These are phyloP conservation scores for Boletus sp. DNA, from an alignment of 768 basidiomycete species.

Conservation along the genomic window DNA sequence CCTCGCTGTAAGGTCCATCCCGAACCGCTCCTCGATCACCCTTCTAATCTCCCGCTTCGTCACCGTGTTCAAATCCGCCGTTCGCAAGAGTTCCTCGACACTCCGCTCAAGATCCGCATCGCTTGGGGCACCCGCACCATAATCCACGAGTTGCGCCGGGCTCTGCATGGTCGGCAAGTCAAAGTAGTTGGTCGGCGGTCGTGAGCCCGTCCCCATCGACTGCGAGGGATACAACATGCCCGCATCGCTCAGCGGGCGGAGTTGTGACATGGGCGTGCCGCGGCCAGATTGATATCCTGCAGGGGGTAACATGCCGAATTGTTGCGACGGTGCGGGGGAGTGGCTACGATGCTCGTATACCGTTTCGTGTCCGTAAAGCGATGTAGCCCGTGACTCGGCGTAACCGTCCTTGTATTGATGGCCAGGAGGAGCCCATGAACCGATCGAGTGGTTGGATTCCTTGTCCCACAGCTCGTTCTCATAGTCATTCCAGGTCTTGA, in stretches of 20 bases:
- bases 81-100: slow-evolving; percentile 69
- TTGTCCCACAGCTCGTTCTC: slow-evolving; percentile 98
- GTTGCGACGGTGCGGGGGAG: slow-evolving; percentile 71
- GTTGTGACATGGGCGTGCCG: slow-evolving; percentile 61
- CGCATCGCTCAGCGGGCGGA: slow-evolving; percentile 34
- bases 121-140: slow-evolving; percentile 48
- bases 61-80: slow-evolving; percentile 83
- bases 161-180: slow-evolving; percentile 57
- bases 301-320: slow-evolving; percentile 53
- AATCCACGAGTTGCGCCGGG: slow-evolving; percentile 48
- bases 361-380: slow-evolving; percentile 85
- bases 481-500: slow-evolving; percentile 97
- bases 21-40: slow-evolving; percentile 79
- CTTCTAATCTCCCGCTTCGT: slow-evolving; percentile 91
- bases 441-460: slow-evolving; percentile 93
- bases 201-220: slow-evolving; percentile 60
- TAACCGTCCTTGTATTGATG: slow-evolving; percentile 73
- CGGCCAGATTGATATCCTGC: slow-evolving; percentile 77
- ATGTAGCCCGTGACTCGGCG: slow-evolving; percentile 73
- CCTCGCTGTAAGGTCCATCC: slow-evolving; percentile 68
- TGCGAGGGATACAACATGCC: slow-evolving; percentile 56
- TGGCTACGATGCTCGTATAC: slow-evolving; percentile 74
- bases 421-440: slow-evolving; percentile 84
- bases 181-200: slow-evolving; percentile 75
- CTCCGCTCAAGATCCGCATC: slow-evolving; percentile 73